Conservation (phyloP, 108 stramenopile genomes). For the Skeletonema grethae region DNA sequence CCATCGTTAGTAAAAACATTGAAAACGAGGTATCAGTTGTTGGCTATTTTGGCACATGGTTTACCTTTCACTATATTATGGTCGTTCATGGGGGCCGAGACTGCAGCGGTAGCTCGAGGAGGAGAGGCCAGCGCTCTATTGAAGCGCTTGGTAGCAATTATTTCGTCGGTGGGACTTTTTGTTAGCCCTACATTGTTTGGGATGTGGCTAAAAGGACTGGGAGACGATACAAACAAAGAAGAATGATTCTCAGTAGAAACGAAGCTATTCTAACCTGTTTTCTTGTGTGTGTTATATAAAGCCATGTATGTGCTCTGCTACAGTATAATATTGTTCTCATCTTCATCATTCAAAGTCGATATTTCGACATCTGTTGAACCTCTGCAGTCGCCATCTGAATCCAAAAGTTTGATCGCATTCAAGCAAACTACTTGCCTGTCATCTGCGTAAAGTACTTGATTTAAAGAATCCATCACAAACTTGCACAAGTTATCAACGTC, state of each 20-base stretch:
- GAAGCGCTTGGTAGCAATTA: conserved; percentile 33
- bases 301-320: not conserved
- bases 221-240: not conserved
- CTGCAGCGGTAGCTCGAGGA: conserved; percentile 57
- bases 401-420: conserved; percentile 68
- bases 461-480: conserved; percentile 86
- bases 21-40: conserved; percentile 37
- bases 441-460: conserved; percentile 73
- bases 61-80: conserved; percentile 73
- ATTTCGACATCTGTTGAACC: conserved; percentile 70
- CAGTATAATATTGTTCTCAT: conserved; percentile 16
- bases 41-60: conserved; percentile 61
- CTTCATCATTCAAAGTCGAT: conserved; percentile 39
- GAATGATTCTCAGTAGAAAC: conserved; percentile 1
- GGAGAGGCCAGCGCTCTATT: conserved; percentile 26
- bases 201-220: conserved; percentile 41
- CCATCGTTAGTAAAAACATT: conserved; percentile 49
- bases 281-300: not conserved
- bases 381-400: conserved; percentile 61
- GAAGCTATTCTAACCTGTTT: not conserved
- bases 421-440: conserved; percentile 78
- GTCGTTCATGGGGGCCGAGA: conserved; percentile 74
- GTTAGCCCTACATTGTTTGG: conserved; percentile 42
- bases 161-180: conserved; percentile 32
- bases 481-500: conserved; percentile 85